Evolutionary conservation across 2,329 filamentous ascomycete species (phyloP).

Genomic region (Alternaria gansuensis): DNA sequence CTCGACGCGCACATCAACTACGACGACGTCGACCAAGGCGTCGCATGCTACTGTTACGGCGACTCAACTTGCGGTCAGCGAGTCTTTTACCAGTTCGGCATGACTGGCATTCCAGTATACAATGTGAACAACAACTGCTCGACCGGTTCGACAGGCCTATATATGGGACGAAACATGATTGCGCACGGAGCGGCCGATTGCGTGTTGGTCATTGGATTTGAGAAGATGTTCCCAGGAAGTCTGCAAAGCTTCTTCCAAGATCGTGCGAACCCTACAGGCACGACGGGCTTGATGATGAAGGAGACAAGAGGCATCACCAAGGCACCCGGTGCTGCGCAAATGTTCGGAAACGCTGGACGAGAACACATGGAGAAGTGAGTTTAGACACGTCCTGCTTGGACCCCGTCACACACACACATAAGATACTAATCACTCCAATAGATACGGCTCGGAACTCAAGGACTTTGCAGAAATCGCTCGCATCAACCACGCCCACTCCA

Average conservation of each 20-base stretch:
- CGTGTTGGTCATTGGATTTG: slow-evolving; percentile 90
- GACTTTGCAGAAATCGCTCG: slow-evolving; percentile 96
- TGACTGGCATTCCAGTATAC: slow-evolving; percentile 95
- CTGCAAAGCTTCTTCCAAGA: slow-evolving; percentile 87
- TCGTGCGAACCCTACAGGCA: slow-evolving; percentile 79
- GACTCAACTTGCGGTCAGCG: slow-evolving; percentile 94
- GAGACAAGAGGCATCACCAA: slow-evolving; percentile 82
- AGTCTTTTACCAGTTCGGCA: slow-evolving; percentile 98
- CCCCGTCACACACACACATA: neutral
- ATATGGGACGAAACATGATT: slow-evolving; percentile 83
- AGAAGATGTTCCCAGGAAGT: slow-evolving; percentile 97
- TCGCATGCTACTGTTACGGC: slow-evolving; percentile 98
- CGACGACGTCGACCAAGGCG: slow-evolving; percentile 92
- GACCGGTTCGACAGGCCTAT: slow-evolving; percentile 89
- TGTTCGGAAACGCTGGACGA: slow-evolving; percentile 92
- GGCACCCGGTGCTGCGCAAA: slow-evolving; percentile 85
- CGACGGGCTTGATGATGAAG: slow-evolving; percentile 79
- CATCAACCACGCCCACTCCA: slow-evolving; percentile 90
- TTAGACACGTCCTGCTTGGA: neutral
- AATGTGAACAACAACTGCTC: slow-evolving; percentile 99
- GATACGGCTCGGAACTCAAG: slow-evolving; percentile 79
- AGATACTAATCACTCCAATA: slow-evolving; percentile 49
- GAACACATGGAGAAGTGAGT: slow-evolving; percentile 93
- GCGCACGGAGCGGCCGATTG: slow-evolving; percentile 84
- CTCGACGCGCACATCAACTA: slow-evolving; percentile 88